phyloP scores from a whole-genome alignment of 345 rosid species.

The Odontarrhena argentea region DNA sequence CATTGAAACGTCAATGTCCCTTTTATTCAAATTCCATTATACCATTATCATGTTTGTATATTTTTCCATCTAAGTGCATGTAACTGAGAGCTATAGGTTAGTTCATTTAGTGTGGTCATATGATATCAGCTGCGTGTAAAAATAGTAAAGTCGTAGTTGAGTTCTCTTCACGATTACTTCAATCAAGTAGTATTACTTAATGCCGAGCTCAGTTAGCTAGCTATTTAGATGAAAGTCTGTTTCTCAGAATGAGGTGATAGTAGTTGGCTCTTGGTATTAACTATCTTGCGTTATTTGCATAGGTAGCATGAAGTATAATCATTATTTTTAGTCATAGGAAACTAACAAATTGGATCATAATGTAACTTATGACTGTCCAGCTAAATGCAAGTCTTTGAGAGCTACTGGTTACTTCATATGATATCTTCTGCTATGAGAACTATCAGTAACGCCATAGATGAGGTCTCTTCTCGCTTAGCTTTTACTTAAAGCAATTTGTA shows the following conservation, averaged over 20 bases:
- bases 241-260: not conserved
- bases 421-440: not conserved
- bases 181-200: not conserved
- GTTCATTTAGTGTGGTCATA: not conserved
- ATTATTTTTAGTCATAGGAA: not conserved
- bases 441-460: not conserved
- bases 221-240: not conserved
- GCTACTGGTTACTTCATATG: too few relatives aligned
- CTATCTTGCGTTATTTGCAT: not conserved
- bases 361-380: too few relatives aligned
- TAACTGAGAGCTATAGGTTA: not conserved
- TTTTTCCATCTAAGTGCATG: too few relatives aligned
- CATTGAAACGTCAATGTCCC: slow-evolving; percentile 9
- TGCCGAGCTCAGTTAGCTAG: not conserved
- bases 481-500: not conserved
- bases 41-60: slow-evolving; percentile 9
- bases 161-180: not conserved
- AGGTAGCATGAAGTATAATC: too few relatives aligned
- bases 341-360: not conserved
- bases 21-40: slow-evolving; percentile 32
- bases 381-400: too few relatives aligned
- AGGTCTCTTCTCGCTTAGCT: not conserved
- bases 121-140: not conserved
- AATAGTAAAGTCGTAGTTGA: not conserved
- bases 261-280: not conserved